Conservation (phyloP, 2,329 filamentous ascomycete species). For the Diaporthe capsici region DNA sequence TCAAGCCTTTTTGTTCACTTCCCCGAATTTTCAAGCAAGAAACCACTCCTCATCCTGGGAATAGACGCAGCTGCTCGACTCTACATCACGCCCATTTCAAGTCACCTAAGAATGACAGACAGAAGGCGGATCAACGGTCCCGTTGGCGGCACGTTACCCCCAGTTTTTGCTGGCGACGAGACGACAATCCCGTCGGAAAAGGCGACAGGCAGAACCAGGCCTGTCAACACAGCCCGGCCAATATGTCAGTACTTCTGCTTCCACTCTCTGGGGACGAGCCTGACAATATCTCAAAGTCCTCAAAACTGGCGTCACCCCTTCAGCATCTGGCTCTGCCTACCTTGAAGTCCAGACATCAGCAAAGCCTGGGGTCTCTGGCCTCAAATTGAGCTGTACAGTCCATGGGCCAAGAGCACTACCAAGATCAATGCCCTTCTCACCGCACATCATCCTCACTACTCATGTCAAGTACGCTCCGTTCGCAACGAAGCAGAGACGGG, state of each 20-base stretch:
- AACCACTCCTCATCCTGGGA: background rate
- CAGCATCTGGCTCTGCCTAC: slow-evolving; percentile 93
- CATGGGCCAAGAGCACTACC: slow-evolving; percentile 94
- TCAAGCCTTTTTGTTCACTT: background rate
- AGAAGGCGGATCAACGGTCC: slow-evolving; percentile 93
- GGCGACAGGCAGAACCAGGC: slow-evolving; percentile 67
- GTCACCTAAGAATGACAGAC: slow-evolving; percentile 77
- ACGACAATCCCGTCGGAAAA: slow-evolving; percentile 61
- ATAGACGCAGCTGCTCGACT: background rate
- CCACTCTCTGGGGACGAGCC: slow-evolving; percentile 14
- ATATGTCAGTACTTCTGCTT: slow-evolving; percentile 78
- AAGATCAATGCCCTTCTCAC: slow-evolving; percentile 90
- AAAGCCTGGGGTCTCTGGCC: slow-evolving; percentile 62
- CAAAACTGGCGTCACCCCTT: slow-evolving; percentile 92
- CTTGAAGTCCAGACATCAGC: slow-evolving; percentile 73
- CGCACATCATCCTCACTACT: slow-evolving; percentile 90
- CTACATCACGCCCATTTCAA: too few relatives aligned
- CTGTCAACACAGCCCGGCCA: slow-evolving; percentile 81
- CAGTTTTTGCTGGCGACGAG: slow-evolving; percentile 65
- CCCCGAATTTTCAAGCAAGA: background rate
- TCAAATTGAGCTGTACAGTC: slow-evolving; percentile 94
- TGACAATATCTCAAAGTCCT: slow-evolving; percentile 71
- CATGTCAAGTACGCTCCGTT: slow-evolving; percentile 98
- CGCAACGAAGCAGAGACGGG: slow-evolving; percentile 83
- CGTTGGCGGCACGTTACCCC: slow-evolving; percentile 80